Evolutionary conservation across 352 stramenopile species (phyloP).

Genomic region (Globisporangium middletonii): DNA sequence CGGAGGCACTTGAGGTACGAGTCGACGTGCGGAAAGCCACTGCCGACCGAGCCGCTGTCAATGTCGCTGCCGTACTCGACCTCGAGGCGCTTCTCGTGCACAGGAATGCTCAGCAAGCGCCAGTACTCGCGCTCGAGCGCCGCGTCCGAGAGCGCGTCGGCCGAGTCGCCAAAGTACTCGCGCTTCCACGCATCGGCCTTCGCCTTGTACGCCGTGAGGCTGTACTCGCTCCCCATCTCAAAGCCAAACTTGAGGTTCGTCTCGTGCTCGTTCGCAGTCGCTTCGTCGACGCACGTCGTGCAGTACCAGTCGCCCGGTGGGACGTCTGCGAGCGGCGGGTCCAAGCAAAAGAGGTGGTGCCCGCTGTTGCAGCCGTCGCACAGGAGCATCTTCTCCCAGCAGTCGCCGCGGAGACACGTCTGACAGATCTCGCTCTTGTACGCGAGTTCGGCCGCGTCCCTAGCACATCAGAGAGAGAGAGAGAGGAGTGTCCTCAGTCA

Average conservation of each 20-base stretch:
- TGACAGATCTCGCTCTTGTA: constrained; percentile 82
- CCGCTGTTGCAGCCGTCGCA: constrained; percentile 80
- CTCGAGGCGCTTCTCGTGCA: constrained; percentile 74
- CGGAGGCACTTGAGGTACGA: constrained; percentile 48
- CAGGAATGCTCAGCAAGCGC: constrained; percentile 70
- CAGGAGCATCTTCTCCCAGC: constrained; percentile 71
- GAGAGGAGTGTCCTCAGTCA: neutral
- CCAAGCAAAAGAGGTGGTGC: constrained; percentile 78
- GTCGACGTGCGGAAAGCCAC: constrained; percentile 78
- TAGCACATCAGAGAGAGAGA: constrained; percentile 4
- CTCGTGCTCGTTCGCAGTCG: constrained; percentile 28
- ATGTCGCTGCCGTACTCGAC: constrained; percentile 93
- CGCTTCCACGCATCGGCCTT: constrained; percentile 80
- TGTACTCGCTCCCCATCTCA: constrained; percentile 79
- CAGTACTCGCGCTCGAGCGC: constrained; percentile 89
- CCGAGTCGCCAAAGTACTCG: constrained; percentile 58
- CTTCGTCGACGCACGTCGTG: constrained; percentile 57
- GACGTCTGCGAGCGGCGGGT: constrained; percentile 43
- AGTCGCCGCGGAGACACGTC: constrained; percentile 77
- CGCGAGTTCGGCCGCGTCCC: constrained; percentile 56
- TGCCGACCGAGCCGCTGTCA: constrained; percentile 80
- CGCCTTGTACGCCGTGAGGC: constrained; percentile 73
- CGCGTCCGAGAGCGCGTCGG: constrained; percentile 37
- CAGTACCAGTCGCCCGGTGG: constrained; percentile 81
- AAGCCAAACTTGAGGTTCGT: constrained; percentile 74